Conservation (phyloP, 2,329 filamentous ascomycete genomes). For the Fusarium penzigii region DNA sequence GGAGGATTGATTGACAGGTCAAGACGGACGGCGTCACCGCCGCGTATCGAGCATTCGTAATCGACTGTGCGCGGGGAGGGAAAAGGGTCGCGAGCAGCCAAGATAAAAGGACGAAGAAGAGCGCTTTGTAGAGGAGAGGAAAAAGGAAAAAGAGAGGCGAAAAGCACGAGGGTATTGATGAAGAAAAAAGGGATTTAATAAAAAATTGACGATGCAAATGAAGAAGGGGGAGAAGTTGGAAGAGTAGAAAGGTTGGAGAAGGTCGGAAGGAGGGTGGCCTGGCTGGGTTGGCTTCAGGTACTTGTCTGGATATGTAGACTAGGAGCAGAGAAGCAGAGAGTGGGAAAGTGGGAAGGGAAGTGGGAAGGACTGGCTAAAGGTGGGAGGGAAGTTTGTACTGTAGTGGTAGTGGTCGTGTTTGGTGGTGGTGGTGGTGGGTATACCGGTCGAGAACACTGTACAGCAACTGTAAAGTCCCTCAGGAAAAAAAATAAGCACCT, state of each 20-base stretch:
- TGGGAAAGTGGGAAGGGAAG: neutral
- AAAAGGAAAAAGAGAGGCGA: slow-evolving; percentile 5
- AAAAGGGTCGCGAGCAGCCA: neutral
- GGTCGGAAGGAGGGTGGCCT: slow-evolving; percentile 11
- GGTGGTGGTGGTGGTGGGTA: too few relatives aligned
- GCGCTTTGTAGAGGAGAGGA: neutral
- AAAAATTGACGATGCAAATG: slow-evolving; percentile 11
- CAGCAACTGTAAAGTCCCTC: too few relatives aligned
- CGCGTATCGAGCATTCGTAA: slow-evolving; percentile 29
- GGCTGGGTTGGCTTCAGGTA: neutral
- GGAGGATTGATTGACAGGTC: slow-evolving; percentile 18
- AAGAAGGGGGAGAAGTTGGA: slow-evolving; percentile 7
- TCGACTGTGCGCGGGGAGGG: slow-evolving; percentile 25
- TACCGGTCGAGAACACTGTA: too few relatives aligned
- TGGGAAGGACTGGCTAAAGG: too few relatives aligned
- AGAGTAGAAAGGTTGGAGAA: slow-evolving; percentile 15
- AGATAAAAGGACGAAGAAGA: slow-evolving; percentile 4
- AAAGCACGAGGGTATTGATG: slow-evolving; percentile 10
- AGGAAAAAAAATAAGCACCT: too few relatives aligned
- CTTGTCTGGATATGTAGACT: slow-evolving; percentile 19
- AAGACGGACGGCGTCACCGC: slow-evolving; percentile 32
- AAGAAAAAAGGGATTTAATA: slow-evolving; percentile 5
- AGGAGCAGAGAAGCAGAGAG: slow-evolving; percentile 10
- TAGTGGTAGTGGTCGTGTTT: too few relatives aligned
- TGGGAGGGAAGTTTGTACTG: too few relatives aligned